Conservation (phyloP, 331 rosid species). For the Prunus yedoensis region DNA sequence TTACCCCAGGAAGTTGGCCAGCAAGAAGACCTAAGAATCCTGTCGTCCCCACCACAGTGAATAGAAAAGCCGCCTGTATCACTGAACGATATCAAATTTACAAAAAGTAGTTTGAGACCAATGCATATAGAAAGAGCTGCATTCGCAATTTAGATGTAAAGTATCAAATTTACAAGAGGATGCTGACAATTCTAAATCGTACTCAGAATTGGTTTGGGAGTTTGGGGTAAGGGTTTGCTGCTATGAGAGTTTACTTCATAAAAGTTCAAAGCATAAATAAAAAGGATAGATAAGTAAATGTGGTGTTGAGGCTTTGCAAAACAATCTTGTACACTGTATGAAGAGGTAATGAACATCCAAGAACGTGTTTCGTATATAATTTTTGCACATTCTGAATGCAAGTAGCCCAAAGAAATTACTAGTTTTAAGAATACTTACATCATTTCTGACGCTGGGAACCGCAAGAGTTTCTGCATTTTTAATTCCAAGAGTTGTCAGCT, state of each 20-base stretch:
- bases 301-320: no score
- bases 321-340: no score
- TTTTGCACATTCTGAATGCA: not conserved
- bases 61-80: slow-evolving; percentile 90
- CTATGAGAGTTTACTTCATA: not conserved
- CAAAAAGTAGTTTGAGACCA: slow-evolving; percentile 19
- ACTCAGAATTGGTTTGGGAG: no score
- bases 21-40: slow-evolving; percentile 81
- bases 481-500: slow-evolving; percentile 77
- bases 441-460: slow-evolving; percentile 92
- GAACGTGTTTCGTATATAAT: not conserved
- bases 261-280: not conserved
- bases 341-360: not conserved
- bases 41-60: slow-evolving; percentile 89
- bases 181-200: no score
- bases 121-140: not conserved
- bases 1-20: slow-evolving; percentile 99
- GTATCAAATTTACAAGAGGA: not conserved
- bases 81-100: slow-evolving; percentile 27
- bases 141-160: not conserved
- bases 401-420: not conserved
- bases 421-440: slow-evolving; percentile 47
- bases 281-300: not conserved
- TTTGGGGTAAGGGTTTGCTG: not conserved
- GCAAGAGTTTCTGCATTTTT: slow-evolving; percentile 95